Evolutionary conservation across 2,329 filamentous ascomycete species (phyloP).

Genomic region (Exophiala mesophila): DNA sequence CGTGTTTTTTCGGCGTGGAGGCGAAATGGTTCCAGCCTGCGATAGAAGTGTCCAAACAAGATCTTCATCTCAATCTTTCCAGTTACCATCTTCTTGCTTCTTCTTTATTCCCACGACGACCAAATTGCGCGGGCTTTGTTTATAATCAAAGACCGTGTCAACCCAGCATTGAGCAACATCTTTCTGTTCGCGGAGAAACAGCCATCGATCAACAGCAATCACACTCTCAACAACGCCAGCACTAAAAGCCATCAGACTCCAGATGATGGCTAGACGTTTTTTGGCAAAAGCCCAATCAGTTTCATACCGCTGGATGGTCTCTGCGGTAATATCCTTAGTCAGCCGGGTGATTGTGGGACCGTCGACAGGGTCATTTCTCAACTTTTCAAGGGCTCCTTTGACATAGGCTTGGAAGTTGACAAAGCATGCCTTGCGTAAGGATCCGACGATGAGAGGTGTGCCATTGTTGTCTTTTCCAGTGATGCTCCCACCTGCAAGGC

Average conservation of each 20-base stretch:
- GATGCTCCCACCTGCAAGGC: constrained; percentile 24
- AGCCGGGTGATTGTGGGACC: constrained; percentile 59
- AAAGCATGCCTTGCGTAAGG: constrained; percentile 75
- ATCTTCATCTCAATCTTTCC: too few relatives aligned
- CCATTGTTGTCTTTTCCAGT: constrained; percentile 38
- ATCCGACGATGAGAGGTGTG: constrained; percentile 82
- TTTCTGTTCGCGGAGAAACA: constrained; percentile 76
- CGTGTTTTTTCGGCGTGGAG: too few relatives aligned
- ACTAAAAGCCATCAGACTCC: constrained; percentile 95
- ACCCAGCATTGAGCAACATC: constrained; percentile 77
- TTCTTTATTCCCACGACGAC: constrained; percentile 89
- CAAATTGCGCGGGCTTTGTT: constrained; percentile 78
- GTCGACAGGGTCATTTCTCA: constrained; percentile 57
- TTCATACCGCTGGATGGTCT: constrained; percentile 70
- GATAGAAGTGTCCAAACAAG: too few relatives aligned
- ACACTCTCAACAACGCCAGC: constrained; percentile 82
- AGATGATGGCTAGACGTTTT: constrained; percentile 79
- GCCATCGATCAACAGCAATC: constrained; percentile 86
- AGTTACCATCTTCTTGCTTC: too few relatives aligned
- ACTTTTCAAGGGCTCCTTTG: constrained; percentile 71
- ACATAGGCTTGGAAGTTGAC: constrained; percentile 70
- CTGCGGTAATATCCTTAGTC: constrained; percentile 66
- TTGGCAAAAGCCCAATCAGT: constrained; percentile 58
- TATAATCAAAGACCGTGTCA: constrained; percentile 87
- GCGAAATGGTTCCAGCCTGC: too few relatives aligned